Conservation (phyloP, 2,329 filamentous ascomycete species). For the Monosporascus ibericus region DNA sequence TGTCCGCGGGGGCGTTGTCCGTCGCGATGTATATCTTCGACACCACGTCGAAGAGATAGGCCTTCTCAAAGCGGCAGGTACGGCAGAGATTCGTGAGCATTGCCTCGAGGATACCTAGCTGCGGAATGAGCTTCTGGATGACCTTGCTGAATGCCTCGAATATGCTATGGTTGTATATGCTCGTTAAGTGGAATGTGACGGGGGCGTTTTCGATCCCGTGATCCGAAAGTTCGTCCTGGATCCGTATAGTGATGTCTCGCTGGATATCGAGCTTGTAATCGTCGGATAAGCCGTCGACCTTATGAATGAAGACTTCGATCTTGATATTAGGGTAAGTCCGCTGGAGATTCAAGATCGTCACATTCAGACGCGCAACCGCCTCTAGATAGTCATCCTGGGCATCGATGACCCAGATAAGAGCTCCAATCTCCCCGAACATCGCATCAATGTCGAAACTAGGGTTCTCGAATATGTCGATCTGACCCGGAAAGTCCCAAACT, state of each 20-base stretch:
- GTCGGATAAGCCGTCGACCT: slow-evolving; percentile 94
- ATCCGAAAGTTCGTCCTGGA: slow-evolving; percentile 92
- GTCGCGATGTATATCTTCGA: slow-evolving; percentile 99
- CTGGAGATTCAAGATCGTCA: slow-evolving; percentile 83
- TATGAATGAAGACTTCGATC: slow-evolving; percentile 98
- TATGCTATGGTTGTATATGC: slow-evolving; percentile 97
- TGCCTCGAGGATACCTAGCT: slow-evolving; percentile 85
- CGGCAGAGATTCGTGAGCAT: slow-evolving; percentile 91
- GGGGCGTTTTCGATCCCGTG: slow-evolving; percentile 89
- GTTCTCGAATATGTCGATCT: slow-evolving; percentile 83
- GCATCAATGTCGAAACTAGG: slow-evolving; percentile 85
- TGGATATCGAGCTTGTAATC: slow-evolving; percentile 96
- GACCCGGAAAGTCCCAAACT: slow-evolving; percentile 94
- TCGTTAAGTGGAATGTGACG: slow-evolving; percentile 92
- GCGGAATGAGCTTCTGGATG: slow-evolving; percentile 93
- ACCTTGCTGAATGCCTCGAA: slow-evolving; percentile 98
- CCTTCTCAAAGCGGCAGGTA: slow-evolving; percentile 93
- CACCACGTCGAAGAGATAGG: slow-evolving; percentile 94
- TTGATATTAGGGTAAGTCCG: slow-evolving; percentile 89
- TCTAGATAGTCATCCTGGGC: slow-evolving; percentile 97
- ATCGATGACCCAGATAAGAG: slow-evolving; percentile 97
- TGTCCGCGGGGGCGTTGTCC: slow-evolving; percentile 86
- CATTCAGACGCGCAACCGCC: slow-evolving; percentile 78
- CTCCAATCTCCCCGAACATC: slow-evolving; percentile 90
- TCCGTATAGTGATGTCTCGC: slow-evolving; percentile 91